Conservation (phyloP, 495 filamentous ascomycete species). For the Neurospora discreta region DNA sequence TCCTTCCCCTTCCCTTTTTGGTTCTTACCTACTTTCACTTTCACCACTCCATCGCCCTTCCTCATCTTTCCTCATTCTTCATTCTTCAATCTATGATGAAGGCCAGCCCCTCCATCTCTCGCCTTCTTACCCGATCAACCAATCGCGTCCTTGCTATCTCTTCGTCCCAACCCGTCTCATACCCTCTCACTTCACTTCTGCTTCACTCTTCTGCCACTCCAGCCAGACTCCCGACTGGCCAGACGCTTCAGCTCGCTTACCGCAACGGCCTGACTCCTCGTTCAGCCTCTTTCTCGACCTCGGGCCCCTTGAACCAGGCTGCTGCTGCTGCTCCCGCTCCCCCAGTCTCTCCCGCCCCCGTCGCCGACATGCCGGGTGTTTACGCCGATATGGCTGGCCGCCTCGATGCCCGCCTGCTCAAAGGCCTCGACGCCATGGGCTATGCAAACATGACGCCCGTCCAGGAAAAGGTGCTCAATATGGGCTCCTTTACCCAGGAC, state of each 20-base stretch:
- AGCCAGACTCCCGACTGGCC: not conserved
- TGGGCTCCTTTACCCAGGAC: constrained; percentile 51
- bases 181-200: not conserved
- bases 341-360: not conserved
- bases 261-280: constrained; percentile 3
- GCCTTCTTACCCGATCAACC: not conserved
- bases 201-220: not conserved
- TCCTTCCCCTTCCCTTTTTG: not conserved
- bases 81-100: not conserved
- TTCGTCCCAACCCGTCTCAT: not conserved
- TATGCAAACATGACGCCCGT: constrained; percentile 75
- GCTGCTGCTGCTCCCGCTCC: not conserved
- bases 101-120: not conserved
- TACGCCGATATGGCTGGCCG: constrained; percentile 13
- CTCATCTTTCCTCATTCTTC: not conserved
- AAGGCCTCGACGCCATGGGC: constrained; percentile 52
- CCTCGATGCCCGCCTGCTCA: constrained; percentile 45
- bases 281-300: not conserved
- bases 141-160: not conserved
- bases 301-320: not conserved
- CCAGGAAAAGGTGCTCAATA: constrained; percentile 60
- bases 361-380: not conserved
- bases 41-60: not conserved
- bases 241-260: not conserved
- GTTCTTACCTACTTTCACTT: not conserved